phyloP scores from a whole-genome alignment of 192 early-diverging fungal species.

The Linnemannia zychae region DNA sequence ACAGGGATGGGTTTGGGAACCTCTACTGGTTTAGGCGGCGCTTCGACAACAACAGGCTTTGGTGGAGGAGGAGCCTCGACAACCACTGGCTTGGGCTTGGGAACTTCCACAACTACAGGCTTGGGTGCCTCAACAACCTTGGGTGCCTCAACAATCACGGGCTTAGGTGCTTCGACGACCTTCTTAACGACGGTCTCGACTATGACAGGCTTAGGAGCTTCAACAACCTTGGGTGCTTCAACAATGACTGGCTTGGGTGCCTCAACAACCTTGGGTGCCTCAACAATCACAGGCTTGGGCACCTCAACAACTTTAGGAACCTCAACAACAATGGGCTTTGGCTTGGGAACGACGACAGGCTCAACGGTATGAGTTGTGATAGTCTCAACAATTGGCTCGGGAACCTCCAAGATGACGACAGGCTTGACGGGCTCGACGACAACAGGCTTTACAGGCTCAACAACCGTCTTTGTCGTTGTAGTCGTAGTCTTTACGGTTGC shows the following conservation, averaged over 20 bases:
- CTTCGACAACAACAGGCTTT: background rate
- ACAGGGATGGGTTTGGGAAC: slow-evolving; percentile 1
- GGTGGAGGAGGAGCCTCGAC: background rate
- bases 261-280: background rate
- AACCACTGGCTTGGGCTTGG: background rate
- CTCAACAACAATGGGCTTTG: slow-evolving; percentile 16
- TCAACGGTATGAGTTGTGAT: background rate
- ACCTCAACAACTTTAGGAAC: background rate
- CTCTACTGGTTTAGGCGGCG: background rate
- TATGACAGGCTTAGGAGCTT: background rate
- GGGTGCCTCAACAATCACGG: background rate
- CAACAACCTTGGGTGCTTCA: background rate
- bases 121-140: background rate
- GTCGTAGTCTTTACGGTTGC: background rate
- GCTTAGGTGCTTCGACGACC: background rate
- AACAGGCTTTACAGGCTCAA: no score
- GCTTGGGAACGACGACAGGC: background rate
- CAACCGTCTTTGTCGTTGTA: no score
- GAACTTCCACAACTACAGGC: background rate
- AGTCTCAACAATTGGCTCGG: slow-evolving; percentile 4
- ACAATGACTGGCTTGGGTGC: background rate
- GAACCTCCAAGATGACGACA: background rate
- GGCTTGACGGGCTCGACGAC: background rate
- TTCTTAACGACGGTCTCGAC: background rate
- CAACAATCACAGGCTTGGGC: background rate